Percentiles rank a stretch among this genome's conserved stretches.
phyloP scores from a whole-genome alignment of 768 basidiomycete genomes.

The Megacollybia marginata region DNA sequence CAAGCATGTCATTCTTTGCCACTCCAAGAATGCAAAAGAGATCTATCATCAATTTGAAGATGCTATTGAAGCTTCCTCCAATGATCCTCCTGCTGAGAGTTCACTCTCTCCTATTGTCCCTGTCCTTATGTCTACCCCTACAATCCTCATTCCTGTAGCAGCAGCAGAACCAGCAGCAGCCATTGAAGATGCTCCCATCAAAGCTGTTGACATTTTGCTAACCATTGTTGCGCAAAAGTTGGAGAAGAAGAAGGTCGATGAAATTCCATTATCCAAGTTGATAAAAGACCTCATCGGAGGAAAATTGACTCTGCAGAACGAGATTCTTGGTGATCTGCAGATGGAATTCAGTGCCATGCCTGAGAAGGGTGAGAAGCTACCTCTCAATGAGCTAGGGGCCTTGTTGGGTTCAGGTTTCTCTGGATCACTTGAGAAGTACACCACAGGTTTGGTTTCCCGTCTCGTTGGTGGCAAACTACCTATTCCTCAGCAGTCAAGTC shows the following conservation, averaged over 20 bases:
- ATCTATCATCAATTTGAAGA: slow-evolving; percentile 98
- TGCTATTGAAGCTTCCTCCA: slow-evolving; percentile 42
- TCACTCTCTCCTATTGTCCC: slow-evolving; percentile 30
- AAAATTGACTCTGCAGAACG: slow-evolving; percentile 98
- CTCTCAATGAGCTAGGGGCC: slow-evolving; percentile 91
- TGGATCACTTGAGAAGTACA: slow-evolving; percentile 91
- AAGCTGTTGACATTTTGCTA: slow-evolving; percentile 81
- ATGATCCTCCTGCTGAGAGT: slow-evolving; percentile 25
- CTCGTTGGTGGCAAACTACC: no score
- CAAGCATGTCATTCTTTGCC: slow-evolving; percentile 78
- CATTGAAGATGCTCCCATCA: slow-evolving; percentile 88
- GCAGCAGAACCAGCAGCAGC: slow-evolving; percentile 61
- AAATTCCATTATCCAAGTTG: slow-evolving; percentile 84
- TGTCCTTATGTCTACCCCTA: slow-evolving; percentile 31
- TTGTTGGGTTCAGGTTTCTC: slow-evolving; percentile 74
- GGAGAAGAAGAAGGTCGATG: slow-evolving; percentile 90
- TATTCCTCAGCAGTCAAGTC: no score
- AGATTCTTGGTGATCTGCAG: slow-evolving; percentile 95
- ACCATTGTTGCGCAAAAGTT: slow-evolving; percentile 95
- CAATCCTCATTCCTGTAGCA: slow-evolving; percentile 35
- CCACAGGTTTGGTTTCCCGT: slow-evolving; percentile 82
- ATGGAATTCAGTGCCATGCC: slow-evolving; percentile 92
- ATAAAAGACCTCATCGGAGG: slow-evolving; percentile 99
- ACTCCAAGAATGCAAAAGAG: slow-evolving; percentile 93
- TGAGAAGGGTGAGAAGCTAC: slow-evolving; percentile 96